Evolutionary conservation across 345 rosid genomes (phyloP), one percentile per base, ranked within the genome.

Genomic region (Salix koriyanagi): DNA sequence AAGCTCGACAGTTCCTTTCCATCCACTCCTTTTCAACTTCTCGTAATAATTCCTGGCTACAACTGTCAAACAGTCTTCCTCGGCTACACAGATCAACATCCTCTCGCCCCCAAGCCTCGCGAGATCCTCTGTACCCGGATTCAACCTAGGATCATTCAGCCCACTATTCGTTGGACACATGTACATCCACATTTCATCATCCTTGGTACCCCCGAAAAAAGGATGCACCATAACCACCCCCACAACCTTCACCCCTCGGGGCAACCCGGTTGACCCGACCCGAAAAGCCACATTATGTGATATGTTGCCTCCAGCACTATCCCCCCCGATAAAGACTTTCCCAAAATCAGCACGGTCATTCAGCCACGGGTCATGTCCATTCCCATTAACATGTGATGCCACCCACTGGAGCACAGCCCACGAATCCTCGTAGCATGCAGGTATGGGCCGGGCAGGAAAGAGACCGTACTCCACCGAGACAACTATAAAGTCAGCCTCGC

Each of bases 401-500:
- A 83, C 85, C 91, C 91, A 88, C 54, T 48, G 65, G 72, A 88
- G 91, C 15, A 80, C 88, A 0, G 83, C 79, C 91, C 89, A 86
- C 1, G 87, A 83, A 18, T 88, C 88, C 3, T 86, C 87, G 54
- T 83, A 88, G 62, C 87, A 85, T 6, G 77, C 87, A 71, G 87
- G 87, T 42, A 85, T 69, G 26, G 89, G 88, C 25, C 83, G 75
- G 42, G 37, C 77, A 18, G 86, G 91, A 74, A 84, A 82, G 25
- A 83, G 70, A 32, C 89, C 80, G 80, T 88, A 85, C n/a, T 84
- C 83, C 15, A 84, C 83, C 1, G 87, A 88, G 6, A 84, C 79
- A 0, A 77, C 79, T 18, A 88, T 15, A 50, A 76, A 85, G 0
- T 74, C 66, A 16, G 87, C 78, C 60, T 74, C 77, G 1, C 83